Evolutionary conservation across 1,139 yeast species (phyloP).

Genomic region (Debaryomyces subglobosus): DNA sequence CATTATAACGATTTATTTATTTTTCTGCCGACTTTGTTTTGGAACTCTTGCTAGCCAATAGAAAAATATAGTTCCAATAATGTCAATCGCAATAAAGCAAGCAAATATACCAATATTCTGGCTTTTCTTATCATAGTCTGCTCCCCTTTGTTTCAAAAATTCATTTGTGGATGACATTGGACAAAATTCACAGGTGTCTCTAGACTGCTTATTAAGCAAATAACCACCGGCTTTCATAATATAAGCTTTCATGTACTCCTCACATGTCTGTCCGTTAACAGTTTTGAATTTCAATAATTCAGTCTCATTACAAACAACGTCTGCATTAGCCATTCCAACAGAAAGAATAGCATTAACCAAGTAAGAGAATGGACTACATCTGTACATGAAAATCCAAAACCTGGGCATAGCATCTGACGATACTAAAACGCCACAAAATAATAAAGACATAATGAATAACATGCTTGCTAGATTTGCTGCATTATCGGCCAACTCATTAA

Average conservation of each 20-base stretch:
- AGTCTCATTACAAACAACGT: conserved; percentile 38
- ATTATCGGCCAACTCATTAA: conserved; percentile 36
- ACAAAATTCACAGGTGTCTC: too few relatives aligned
- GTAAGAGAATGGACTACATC: conserved; percentile 35
- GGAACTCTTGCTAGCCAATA: conserved; percentile 75
- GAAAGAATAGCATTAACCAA: conserved; percentile 54
- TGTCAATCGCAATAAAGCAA: conserved; percentile 48
- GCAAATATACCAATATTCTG: conserved; percentile 60
- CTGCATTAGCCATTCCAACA: conserved; percentile 54
- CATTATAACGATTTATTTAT: too few relatives aligned
- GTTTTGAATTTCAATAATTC: conserved; percentile 54
- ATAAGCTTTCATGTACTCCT: conserved; percentile 25
- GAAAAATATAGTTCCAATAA: conserved; percentile 40
- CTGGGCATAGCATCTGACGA: conserved; percentile 31
- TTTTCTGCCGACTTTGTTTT: too few relatives aligned
- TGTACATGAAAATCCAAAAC: conserved; percentile 42
- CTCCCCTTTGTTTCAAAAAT: conserved; percentile 19
- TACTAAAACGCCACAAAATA: conserved; percentile 37
- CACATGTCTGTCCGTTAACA: conserved; percentile 37
- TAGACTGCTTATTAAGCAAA: conserved; percentile 20
- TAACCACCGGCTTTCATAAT: conserved; percentile 37
- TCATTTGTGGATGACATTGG: conserved; percentile 24
- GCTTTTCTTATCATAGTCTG: too few relatives aligned
- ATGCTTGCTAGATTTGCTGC: too few relatives aligned
- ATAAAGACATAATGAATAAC: too few relatives aligned